These are phyloP conservation scores for Trichosporon sp. DNA, from an alignment of 1,284 basidiomycete species.

Conservation along the genomic window DNA sequence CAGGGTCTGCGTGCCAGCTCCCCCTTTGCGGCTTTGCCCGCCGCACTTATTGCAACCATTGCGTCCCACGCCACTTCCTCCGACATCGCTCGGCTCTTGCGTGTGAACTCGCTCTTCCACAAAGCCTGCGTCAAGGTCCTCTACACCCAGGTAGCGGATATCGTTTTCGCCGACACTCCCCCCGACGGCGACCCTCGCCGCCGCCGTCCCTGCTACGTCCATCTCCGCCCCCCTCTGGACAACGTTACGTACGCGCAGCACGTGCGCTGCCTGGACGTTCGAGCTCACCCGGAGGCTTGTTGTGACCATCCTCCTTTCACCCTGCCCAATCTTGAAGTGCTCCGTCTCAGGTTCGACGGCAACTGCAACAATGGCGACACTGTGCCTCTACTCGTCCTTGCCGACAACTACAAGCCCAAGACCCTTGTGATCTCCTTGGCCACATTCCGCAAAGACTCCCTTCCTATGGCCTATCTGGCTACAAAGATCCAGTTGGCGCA, in stretches of 20 bases:
- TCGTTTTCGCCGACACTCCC: too few relatives aligned
- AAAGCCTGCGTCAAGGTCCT: too few relatives aligned
- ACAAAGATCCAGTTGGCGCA: neutral
- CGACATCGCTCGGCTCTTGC: too few relatives aligned
- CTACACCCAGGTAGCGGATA: too few relatives aligned
- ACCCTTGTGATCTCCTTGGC: neutral
- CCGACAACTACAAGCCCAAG: neutral
- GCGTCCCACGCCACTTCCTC: too few relatives aligned
- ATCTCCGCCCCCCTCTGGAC: neutral
- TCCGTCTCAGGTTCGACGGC: neutral
- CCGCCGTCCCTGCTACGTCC: too few relatives aligned
- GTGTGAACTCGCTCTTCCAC: too few relatives aligned
- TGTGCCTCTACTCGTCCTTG: neutral
- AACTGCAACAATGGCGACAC: neutral
- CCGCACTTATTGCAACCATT: too few relatives aligned
- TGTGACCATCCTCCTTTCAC: neutral
- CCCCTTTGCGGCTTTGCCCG: too few relatives aligned
- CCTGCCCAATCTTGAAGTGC: neutral
- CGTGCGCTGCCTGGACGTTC: neutral
- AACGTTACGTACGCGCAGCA: neutral
- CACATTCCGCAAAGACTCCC: neutral
- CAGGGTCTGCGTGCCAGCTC: too few relatives aligned
- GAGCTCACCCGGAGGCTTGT: neutral
- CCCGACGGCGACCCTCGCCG: too few relatives aligned
- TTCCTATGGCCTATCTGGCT: neutral